Evolutionary conservation across 2,329 filamentous ascomycete genomes (phyloP).

Genomic region (Sordariomycetes sp.): DNA sequence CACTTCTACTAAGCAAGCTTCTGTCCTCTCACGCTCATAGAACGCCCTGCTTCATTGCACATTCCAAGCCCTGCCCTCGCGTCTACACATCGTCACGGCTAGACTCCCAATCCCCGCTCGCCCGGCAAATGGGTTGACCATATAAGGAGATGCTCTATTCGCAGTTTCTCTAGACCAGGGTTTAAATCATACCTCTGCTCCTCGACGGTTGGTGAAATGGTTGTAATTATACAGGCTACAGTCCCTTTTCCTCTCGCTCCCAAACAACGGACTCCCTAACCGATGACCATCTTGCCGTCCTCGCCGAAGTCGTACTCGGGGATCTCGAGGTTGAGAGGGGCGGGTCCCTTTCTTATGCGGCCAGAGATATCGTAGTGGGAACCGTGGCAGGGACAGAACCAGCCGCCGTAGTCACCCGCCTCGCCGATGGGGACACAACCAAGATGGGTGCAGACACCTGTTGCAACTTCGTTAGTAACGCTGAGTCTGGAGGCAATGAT

Average conservation of each 20-base stretch:
- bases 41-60: neutral
- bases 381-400: constrained; percentile 99
- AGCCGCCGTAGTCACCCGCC: constrained; percentile 94
- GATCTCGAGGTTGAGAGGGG: constrained; percentile 94
- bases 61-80: neutral
- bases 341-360: constrained; percentile 93
- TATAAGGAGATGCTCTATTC: constrained; percentile 3
- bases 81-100: neutral
- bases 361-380: constrained; percentile 99
- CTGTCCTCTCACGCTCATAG: no score
- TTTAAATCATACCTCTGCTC: neutral
- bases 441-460: constrained; percentile 96
- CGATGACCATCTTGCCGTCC: constrained; percentile 81
- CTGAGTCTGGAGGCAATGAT: neutral
- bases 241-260: neutral
- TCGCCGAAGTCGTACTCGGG: constrained; percentile 87
- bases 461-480: constrained; percentile 1
- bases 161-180: neutral
- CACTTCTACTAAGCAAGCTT: no score
- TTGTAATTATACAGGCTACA: neutral
- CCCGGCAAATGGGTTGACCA: neutral
- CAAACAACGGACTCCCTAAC: constrained; percentile 44
- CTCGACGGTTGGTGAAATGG: neutral
- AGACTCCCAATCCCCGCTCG: neutral
- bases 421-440: constrained; percentile 99